phyloP scores from a whole-genome alignment of 2,329 filamentous ascomycete species.

The Pestalotiopsis sp. region DNA sequence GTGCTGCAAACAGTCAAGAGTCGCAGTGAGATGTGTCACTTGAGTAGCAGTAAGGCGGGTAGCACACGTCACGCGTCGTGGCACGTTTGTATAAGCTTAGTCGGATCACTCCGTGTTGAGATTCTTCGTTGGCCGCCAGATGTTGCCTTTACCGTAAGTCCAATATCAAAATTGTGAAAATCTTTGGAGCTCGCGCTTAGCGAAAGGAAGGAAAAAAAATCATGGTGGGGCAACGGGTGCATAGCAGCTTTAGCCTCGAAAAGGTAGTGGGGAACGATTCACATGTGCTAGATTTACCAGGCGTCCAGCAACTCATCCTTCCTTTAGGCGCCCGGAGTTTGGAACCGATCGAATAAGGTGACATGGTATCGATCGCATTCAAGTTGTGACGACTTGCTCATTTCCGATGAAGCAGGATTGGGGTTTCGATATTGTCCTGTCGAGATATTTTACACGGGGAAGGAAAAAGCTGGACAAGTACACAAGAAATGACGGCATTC shows the following conservation, averaged over 20 bases:
- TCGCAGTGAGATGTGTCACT: background rate
- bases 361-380: background rate
- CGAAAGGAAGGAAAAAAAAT: background rate
- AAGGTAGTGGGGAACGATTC: background rate
- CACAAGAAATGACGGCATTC: too few species aligned
- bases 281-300: background rate
- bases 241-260: too few species aligned
- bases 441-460: background rate
- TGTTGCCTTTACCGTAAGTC: background rate
- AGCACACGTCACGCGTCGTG: background rate
- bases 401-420: background rate
- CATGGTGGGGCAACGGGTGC: constrained; percentile 1
- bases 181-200: constrained; percentile 8
- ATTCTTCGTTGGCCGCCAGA: background rate
- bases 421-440: background rate
- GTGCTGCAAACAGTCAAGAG: background rate
- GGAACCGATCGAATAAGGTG: background rate
- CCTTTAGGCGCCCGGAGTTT: background rate
- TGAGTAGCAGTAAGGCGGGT: background rate
- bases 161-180: constrained; percentile 3
- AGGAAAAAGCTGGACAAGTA: too few species aligned
- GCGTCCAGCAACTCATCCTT: background rate
- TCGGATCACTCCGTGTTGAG: background rate
- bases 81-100: background rate
- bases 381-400: background rate